Evolutionary conservation across 371 early-diverging fungal species (phyloP), one percentile per base, ranked within the genome.

Genomic region (Catenaria anguillulae): DNA sequence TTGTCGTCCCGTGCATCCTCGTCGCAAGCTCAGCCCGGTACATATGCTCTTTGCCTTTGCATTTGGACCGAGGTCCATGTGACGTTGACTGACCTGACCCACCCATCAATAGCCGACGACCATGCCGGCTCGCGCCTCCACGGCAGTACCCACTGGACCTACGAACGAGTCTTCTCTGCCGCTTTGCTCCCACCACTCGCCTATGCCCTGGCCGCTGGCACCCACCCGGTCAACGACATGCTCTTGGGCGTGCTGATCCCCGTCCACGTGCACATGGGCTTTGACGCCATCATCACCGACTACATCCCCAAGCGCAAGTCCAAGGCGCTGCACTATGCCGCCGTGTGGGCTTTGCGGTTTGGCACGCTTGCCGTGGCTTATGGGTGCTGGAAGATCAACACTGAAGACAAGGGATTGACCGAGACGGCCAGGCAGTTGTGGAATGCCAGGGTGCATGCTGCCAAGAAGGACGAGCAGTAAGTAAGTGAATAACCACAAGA

Each of bases 371-470:
- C 84, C 66, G 72, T 80, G 19, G 71, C 94, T 63, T 85, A 88
- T 66, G 97, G 92, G 33, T 85, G 84, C 69, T 97, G 88, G 77
- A 75, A 84, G 68, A 85, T 95, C 83, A 97, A 97, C 78, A 93
- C 93, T 34, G 80, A 88, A 59, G 96, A 97, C 66, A 79, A 95
- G 62, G 96, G 97, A 34, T 73, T 97, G 63, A 92, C 93, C 55
- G 91, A 87, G 71, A 78, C 89, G 66, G 74, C 90, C 64, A 74
- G 78, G 72, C 81, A 85, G 59, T 55, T 86, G 52, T 94, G 97
- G 97, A 26, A 31, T 10, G 52, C 52, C 29, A 29, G 15, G 52
- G 52, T 29, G 21, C 29, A 50, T 26, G 52, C 1, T 12, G 45
- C 45, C 8, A 12, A 17, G 19, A 43, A 43, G 45, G 45, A 40